A percentile compares a stretch with the other conserved stretches of the same genome.
phyloP scores from a whole-genome alignment of 1,139 yeast species.

The Yarrowia galli region DNA sequence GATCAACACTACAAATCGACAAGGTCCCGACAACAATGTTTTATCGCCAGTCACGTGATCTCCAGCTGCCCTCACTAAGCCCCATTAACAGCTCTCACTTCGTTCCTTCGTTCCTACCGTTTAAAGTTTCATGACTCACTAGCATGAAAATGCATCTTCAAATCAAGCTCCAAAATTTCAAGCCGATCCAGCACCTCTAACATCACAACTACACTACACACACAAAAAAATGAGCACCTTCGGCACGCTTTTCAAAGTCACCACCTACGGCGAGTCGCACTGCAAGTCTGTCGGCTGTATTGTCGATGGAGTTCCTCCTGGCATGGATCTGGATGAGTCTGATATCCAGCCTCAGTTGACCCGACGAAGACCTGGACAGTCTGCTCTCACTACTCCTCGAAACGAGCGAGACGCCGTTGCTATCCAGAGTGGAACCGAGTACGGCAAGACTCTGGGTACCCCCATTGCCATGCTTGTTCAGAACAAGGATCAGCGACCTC shows the following conservation, averaged over 20 bases:
- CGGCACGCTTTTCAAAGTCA: slow-evolving; percentile 71
- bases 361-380: slow-evolving; percentile 97
- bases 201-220: not conserved
- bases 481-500: slow-evolving; percentile 96
- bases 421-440: slow-evolving; percentile 94
- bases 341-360: slow-evolving; percentile 96
- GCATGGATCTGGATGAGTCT: slow-evolving; percentile 78
- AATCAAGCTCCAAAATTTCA: slow-evolving; percentile 1
- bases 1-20: no score
- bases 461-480: slow-evolving; percentile 93
- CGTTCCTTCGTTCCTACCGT: not conserved
- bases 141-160: not conserved
- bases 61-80: no score
- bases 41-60: no score
- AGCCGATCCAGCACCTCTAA: not conserved
- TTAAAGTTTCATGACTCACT: slow-evolving; percentile 12
- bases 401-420: slow-evolving; percentile 92
- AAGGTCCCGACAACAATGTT: no score
- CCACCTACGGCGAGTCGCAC: slow-evolving; percentile 98
- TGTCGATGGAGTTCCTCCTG: slow-evolving; percentile 98
- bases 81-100: no score
- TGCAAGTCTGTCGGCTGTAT: slow-evolving; percentile 99
- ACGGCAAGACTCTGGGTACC: slow-evolving; percentile 89
- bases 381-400: slow-evolving; percentile 89
- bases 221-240: slow-evolving; percentile 63